phyloP scores from a whole-genome alignment of 2,329 filamentous ascomycete genomes.

The Pseudocercospora vitis region DNA sequence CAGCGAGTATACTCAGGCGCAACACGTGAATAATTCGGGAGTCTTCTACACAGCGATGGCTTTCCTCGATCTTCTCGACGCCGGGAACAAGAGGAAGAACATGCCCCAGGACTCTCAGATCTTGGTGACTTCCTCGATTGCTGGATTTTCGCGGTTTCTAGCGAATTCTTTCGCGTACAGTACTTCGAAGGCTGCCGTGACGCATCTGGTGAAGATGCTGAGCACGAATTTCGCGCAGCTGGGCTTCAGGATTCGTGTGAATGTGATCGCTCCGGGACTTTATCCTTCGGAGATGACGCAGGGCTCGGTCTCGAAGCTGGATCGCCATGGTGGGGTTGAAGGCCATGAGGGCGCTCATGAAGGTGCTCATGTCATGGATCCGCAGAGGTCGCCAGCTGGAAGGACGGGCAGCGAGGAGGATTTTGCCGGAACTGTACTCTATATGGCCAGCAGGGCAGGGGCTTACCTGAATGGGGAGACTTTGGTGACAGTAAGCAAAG shows the following conservation, averaged over 20 bases:
- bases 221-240: slow-evolving; percentile 44
- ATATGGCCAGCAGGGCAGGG: slow-evolving; percentile 64
- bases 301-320: slow-evolving; percentile 18
- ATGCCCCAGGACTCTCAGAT: slow-evolving; percentile 44
- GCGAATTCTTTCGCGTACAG: slow-evolving; percentile 46
- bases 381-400: slow-evolving; percentile 55
- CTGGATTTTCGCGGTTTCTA: slow-evolving; percentile 42
- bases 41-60: slow-evolving; percentile 44
- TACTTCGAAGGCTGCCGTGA: slow-evolving; percentile 49
- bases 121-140: slow-evolving; percentile 50
- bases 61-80: slow-evolving; percentile 45
- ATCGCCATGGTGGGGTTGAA: slow-evolving; percentile 24
- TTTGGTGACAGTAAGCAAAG: slow-evolving; percentile 50
- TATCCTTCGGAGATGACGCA: slow-evolving; percentile 37
- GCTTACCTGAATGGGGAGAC: slow-evolving; percentile 66
- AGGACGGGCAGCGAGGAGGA: slow-evolving; percentile 62
- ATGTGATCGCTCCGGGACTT: slow-evolving; percentile 49
- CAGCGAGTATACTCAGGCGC: slow-evolving; percentile 39
- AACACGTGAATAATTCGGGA: slow-evolving; percentile 41
- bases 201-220: slow-evolving; percentile 52
- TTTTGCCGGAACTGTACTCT: slow-evolving; percentile 65
- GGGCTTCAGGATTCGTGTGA: slow-evolving; percentile 48
- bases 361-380: slow-evolving; percentile 56
- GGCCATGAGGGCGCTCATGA: slow-evolving; percentile 31
- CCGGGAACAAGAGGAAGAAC: slow-evolving; percentile 44